These are phyloP conservation scores for Ulota crispa DNA, from an alignment of 225 moss, liverwort and hornwort genomes.

Conservation along the genomic window DNA sequence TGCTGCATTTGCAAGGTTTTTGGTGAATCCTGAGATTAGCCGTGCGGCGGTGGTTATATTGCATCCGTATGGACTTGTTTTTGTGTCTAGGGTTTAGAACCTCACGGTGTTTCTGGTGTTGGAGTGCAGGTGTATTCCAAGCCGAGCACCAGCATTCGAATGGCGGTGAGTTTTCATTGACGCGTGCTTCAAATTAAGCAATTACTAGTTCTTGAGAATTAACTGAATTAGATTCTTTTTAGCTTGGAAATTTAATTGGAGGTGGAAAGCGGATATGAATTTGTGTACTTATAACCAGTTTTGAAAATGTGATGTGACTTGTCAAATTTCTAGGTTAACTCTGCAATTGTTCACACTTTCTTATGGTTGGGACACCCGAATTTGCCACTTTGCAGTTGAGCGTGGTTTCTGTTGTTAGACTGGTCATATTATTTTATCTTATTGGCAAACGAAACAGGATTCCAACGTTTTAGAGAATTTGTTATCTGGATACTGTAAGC, in stretches of 20 bases:
- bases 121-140: constrained; percentile 37
- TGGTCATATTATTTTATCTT: not conserved
- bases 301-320: not conserved
- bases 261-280: not conserved
- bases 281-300: not conserved
- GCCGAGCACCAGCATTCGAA: constrained; percentile 38
- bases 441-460: not conserved
- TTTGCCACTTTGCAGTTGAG: not conserved
- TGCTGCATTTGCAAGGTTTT: not conserved
- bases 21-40: not conserved
- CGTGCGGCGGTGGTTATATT: not conserved
- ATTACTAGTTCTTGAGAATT: not conserved
- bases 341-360: not conserved
- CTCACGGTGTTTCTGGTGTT: constrained; percentile 24
- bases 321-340: constrained; percentile 12
- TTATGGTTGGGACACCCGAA: not conserved
- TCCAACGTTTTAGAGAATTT: not conserved
- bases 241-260: not conserved
- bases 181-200: not conserved
- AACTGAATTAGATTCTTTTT: not conserved
- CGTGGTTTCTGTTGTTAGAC: not conserved
- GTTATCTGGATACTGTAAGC: not conserved
- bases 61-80: not conserved
- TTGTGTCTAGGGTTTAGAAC: constrained; percentile 2
- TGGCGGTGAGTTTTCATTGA: constrained; percentile 39